Evolutionary conservation across 2,329 filamentous ascomycete genomes (phyloP).

Genomic region (Trichoderma afroharzianum): DNA sequence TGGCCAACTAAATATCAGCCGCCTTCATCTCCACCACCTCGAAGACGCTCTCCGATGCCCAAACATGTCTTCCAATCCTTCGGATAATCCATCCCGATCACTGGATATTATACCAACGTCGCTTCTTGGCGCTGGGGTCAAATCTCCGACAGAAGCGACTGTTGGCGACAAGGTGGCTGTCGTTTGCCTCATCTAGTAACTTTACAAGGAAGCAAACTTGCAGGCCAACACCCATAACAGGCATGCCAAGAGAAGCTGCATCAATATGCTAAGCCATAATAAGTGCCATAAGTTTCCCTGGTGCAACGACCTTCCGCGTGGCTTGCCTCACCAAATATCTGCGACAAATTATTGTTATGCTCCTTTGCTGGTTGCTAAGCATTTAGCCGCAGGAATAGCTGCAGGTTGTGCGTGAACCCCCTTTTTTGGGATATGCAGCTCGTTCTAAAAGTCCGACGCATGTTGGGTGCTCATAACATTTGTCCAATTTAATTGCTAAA

Average conservation of each 20-base stretch:
- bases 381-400: background rate
- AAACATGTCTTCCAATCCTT: background rate
- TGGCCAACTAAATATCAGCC: background rate
- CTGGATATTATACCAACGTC: background rate
- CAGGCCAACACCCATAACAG: background rate
- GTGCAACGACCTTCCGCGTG: background rate
- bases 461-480: background rate
- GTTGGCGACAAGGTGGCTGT: background rate
- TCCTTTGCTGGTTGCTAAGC: background rate
- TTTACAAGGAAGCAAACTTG: background rate
- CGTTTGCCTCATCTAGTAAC: background rate
- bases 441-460: background rate
- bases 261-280: background rate
- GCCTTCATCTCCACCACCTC: background rate
- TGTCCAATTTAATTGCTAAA: background rate
- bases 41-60: background rate
- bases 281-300: background rate
- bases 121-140: background rate
- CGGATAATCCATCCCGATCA: background rate
- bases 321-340: background rate
- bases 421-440: background rate
- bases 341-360: background rate
- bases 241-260: background rate
- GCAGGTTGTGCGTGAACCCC: background rate
- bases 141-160: constrained; percentile 1